A percentile compares a stretch with the other conserved stretches of the same genome.
phyloP scores from a whole-genome alignment of 257 asterid genomes.

The Solanum habrochaites region DNA sequence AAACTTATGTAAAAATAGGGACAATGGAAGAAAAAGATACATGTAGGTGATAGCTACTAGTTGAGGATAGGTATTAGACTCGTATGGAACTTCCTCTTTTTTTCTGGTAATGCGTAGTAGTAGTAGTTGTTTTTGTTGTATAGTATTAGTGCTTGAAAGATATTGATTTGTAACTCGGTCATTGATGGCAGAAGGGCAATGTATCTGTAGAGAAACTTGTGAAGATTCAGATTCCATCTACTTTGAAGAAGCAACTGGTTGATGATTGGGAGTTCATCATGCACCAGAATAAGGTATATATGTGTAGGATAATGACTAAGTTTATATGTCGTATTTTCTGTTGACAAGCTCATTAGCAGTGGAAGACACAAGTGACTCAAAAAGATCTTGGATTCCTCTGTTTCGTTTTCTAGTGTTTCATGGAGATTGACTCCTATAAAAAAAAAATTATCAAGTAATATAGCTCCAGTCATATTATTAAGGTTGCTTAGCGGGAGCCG shows the following conservation, averaged over 20 bases:
- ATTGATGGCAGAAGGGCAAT: conserved; percentile 30
- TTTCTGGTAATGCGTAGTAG: not conserved
- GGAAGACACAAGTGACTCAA: not conserved
- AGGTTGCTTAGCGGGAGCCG: not conserved
- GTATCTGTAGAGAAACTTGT: conserved; percentile 45
- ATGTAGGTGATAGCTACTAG: not conserved
- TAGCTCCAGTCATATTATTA: not conserved
- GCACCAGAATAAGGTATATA: conserved; percentile 73
- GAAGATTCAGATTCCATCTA: conserved; percentile 62
- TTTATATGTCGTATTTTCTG: not conserved
- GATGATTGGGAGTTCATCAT: conserved; percentile 78
- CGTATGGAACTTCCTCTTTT: not conserved
- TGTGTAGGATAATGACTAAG: not conserved
- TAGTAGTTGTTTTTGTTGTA: not conserved
- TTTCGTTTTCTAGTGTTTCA: not conserved
- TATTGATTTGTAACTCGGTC: not conserved
- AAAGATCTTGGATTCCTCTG: not conserved
- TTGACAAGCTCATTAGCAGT: not conserved
- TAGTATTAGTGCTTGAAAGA: not conserved
- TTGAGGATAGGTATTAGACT: not conserved
- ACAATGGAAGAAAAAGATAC: not conserved
- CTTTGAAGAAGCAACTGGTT: conserved; percentile 66
- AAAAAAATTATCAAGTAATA: not conserved
- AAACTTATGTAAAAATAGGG: not conserved
- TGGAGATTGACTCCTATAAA: not conserved